These are phyloP conservation scores for Azolla pinnata DNA, from an alignment of 75 land plant genomes.

Conservation along the genomic window DNA sequence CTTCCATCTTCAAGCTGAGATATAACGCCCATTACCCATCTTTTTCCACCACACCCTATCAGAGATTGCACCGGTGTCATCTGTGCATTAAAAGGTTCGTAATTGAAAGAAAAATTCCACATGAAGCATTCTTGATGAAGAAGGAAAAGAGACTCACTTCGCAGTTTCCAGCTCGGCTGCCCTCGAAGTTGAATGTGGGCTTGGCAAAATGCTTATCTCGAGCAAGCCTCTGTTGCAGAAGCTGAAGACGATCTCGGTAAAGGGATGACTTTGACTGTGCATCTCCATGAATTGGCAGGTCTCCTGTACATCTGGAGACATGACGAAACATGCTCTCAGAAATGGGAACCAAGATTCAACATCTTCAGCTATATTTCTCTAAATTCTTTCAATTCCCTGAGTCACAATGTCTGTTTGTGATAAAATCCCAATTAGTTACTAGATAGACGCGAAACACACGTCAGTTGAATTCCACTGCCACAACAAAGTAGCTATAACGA, in stretches of 20 bases:
- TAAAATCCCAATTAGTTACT: no score
- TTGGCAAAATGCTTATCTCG: slow-evolving; percentile 73
- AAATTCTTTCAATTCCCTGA: no score
- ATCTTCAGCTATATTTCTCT: no score
- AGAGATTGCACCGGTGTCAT: slow-evolving; percentile 77
- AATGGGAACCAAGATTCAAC: no score
- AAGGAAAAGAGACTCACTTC: slow-evolving; percentile 37
- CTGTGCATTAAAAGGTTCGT: slow-evolving; percentile 21
- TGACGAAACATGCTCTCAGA: no score
- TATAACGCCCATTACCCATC: slow-evolving; percentile 97
- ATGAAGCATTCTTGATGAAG: neutral
- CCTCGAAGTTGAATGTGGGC: slow-evolving; percentile 63
- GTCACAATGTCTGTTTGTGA: no score
- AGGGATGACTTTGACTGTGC: slow-evolving; percentile 67
- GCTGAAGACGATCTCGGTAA: slow-evolving; percentile 71
- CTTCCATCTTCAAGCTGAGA: slow-evolving; percentile 93
- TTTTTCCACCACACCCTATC: slow-evolving; percentile 63
- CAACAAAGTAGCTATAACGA: slow-evolving; percentile 10
- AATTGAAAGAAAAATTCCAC: neutral
- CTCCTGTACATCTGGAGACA: slow-evolving; percentile 57
- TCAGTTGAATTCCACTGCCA: neutral
- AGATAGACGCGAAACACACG: neutral
- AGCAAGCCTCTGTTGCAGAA: slow-evolving; percentile 72
- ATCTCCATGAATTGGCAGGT: slow-evolving; percentile 78
- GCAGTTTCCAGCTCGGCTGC: slow-evolving; percentile 44